phyloP scores from a whole-genome alignment of 2,329 filamentous ascomycete genomes.

The Phyllosticta capitalensis region DNA sequence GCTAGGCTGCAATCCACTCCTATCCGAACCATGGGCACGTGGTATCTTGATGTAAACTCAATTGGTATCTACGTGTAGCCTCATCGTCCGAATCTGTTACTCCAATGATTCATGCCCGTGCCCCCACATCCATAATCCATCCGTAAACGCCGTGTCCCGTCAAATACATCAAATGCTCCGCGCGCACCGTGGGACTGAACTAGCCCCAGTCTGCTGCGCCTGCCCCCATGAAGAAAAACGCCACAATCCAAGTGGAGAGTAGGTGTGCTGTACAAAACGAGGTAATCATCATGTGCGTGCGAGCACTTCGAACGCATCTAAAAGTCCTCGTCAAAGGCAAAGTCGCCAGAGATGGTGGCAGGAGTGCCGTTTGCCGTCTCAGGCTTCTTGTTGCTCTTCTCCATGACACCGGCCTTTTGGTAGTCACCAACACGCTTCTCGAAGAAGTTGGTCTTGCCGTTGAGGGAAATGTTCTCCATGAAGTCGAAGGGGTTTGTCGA shows the following conservation, averaged over 20 bases:
- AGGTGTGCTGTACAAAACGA: conserved; percentile 10
- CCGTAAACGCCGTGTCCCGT: conserved; percentile 2
- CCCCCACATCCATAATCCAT: background rate
- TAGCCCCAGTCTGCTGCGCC: conserved; percentile 1
- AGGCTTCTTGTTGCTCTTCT: conserved; percentile 63
- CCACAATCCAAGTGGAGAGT: conserved; percentile 16
- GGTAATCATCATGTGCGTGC: conserved; percentile 2
- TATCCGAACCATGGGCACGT: background rate
- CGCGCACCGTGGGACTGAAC: conserved; percentile 1
- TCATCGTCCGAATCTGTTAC: conserved; percentile 8
- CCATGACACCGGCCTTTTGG: conserved; percentile 99
- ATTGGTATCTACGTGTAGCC: conserved; percentile 11
- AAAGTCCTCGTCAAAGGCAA: conserved; percentile 95
- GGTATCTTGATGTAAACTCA: background rate
- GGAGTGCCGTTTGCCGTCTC: conserved; percentile 35
- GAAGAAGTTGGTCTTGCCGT: conserved; percentile 99
- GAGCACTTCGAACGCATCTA: conserved; percentile 41
- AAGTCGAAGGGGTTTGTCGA: conserved; percentile 97
- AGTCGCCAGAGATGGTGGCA: conserved; percentile 54
- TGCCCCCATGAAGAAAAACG: conserved; percentile 16
- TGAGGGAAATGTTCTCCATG: conserved; percentile 99
- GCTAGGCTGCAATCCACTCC: background rate
- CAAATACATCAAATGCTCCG: conserved; percentile 1
- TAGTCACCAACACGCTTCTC: conserved; percentile 99
- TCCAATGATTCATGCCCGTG: conserved; percentile 6